These are phyloP conservation scores for Chamaenerion angustifolium DNA, from an alignment of 345 rosid genomes.

Conservation along the genomic window DNA sequence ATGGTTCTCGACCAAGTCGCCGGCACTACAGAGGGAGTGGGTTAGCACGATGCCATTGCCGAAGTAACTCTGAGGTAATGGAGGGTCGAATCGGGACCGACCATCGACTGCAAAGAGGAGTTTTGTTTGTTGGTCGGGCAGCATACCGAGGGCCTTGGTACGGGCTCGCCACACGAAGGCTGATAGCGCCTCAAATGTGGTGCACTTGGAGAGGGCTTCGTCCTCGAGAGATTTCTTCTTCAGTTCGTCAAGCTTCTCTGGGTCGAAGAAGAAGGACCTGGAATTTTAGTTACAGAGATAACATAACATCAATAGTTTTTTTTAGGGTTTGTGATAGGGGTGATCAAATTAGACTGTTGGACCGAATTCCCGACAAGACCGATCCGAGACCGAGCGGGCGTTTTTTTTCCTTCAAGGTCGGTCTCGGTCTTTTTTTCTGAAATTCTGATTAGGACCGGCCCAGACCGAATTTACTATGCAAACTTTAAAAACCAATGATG, in stretches of 20 bases:
- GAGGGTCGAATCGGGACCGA: conserved; percentile 47
- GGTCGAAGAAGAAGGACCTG: conserved; percentile 51
- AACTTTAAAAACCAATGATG: too few species aligned
- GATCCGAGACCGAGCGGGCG: too few species aligned
- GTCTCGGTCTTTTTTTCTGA: too few species aligned
- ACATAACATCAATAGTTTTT: too few species aligned
- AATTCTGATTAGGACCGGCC: too few species aligned
- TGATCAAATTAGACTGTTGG: too few species aligned
- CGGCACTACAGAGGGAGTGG: conserved; percentile 41
- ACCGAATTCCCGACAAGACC: too few species aligned
- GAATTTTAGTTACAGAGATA: too few species aligned
- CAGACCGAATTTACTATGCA: too few species aligned
- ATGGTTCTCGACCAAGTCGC: conserved; percentile 45
- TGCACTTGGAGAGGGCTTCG: conserved; percentile 32
- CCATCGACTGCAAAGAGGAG: conserved; percentile 85
- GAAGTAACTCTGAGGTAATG: conserved; percentile 50
- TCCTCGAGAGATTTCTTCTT: conserved; percentile 34
- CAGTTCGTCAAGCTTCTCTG: conserved; percentile 44
- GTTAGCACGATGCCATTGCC: conserved; percentile 76
- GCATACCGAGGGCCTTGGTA: conserved; percentile 42
- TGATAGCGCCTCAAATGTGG: conserved; percentile 63
- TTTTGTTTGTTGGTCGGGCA: conserved; percentile 58
- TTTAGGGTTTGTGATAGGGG: too few species aligned
- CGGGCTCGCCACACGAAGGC: conserved; percentile 77
- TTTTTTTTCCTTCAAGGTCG: too few species aligned